Evolutionary conservation across 192 early-diverging fungal genomes (phyloP).

Genomic region (Coemansia sp.): DNA sequence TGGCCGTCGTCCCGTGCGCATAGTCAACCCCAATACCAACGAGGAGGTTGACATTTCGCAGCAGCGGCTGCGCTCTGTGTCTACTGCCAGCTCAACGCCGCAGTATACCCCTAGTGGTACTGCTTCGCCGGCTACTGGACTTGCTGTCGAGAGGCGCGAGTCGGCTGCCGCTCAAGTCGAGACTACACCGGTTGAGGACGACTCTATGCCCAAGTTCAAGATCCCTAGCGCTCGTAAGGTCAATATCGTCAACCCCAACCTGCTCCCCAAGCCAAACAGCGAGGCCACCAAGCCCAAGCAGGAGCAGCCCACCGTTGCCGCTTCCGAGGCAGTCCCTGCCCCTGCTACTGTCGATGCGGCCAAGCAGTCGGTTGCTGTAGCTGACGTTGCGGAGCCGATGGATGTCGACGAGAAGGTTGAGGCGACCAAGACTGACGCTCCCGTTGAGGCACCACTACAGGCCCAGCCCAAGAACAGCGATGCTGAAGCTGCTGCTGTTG

Average conservation of each 20-base stretch:
- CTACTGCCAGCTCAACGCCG: constrained; percentile 42
- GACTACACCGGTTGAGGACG: constrained; percentile 25
- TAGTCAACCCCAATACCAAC: constrained; percentile 73
- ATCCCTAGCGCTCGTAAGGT: constrained; percentile 41
- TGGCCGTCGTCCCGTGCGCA: constrained; percentile 58
- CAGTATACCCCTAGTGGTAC: constrained; percentile 43
- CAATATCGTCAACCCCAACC: constrained; percentile 54
- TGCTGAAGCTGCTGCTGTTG: constrained; percentile 9
- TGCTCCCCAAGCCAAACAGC: constrained; percentile 8
- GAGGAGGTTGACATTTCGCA: constrained; percentile 63
- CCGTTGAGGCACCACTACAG: constrained; percentile 6
- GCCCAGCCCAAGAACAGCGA: constrained; percentile 13
- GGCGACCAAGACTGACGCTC: background rate
- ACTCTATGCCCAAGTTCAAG: constrained; percentile 43
- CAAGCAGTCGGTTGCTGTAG: constrained; percentile 20
- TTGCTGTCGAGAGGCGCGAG: constrained; percentile 26
- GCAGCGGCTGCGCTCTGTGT: constrained; percentile 40
- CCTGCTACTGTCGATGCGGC: constrained; percentile 6
- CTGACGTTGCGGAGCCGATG: constrained; percentile 17
- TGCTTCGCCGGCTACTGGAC: constrained; percentile 36
- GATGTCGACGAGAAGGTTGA: constrained; percentile 26
- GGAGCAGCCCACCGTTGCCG: constrained; percentile 15
- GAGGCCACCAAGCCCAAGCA: constrained; percentile 16
- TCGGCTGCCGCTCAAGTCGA: constrained; percentile 16
- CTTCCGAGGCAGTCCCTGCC: background rate